A percentile compares a stretch with the other conserved stretches of the same genome.
Evolutionary conservation across 192 early-diverging fungal species (phyloP).

Genomic region (Podila horticola): DNA sequence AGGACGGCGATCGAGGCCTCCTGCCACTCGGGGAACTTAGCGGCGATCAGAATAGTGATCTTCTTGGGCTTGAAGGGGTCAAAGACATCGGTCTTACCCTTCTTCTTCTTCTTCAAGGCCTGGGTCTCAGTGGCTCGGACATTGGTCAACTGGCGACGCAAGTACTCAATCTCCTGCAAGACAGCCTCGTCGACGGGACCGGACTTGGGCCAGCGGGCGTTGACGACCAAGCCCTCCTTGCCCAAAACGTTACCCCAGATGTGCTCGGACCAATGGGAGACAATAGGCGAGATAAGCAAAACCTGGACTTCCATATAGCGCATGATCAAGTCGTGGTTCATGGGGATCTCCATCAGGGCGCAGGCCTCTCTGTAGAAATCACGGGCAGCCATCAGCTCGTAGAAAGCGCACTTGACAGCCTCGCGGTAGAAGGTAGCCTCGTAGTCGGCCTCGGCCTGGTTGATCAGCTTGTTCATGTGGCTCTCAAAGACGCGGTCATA

Average conservation of each 20-base stretch:
- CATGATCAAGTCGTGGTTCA: constrained; percentile 87
- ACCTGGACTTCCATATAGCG: constrained; percentile 89
- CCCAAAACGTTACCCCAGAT: constrained; percentile 85
- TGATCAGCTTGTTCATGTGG: constrained; percentile 84
- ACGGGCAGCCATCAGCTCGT: constrained; percentile 87
- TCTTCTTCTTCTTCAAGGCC: constrained; percentile 84
- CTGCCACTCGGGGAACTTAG: constrained; percentile 95
- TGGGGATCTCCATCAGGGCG: constrained; percentile 65
- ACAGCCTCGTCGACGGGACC: constrained; percentile 74
- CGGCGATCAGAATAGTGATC: constrained; percentile 84
- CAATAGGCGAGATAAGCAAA: constrained; percentile 87
- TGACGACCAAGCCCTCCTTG: constrained; percentile 73
- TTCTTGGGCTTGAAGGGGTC: constrained; percentile 71
- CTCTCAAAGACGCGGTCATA: constrained; percentile 92
- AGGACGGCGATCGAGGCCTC: constrained; percentile 69
- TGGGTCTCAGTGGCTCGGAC: constrained; percentile 85
- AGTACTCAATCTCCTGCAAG: constrained; percentile 81
- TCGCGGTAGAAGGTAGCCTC: constrained; percentile 89
- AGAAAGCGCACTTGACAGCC: constrained; percentile 91
- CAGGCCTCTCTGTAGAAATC: constrained; percentile 91
- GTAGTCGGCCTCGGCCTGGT: constrained; percentile 78
- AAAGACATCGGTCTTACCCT: constrained; percentile 62
- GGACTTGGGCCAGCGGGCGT: constrained; percentile 69
- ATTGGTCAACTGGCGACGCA: constrained; percentile 76
- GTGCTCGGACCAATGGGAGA: constrained; percentile 95